These are phyloP conservation scores for Filobasidium uniguttulatum DNA, from an alignment of 1,284 basidiomycete species.

Conservation along the genomic window DNA sequence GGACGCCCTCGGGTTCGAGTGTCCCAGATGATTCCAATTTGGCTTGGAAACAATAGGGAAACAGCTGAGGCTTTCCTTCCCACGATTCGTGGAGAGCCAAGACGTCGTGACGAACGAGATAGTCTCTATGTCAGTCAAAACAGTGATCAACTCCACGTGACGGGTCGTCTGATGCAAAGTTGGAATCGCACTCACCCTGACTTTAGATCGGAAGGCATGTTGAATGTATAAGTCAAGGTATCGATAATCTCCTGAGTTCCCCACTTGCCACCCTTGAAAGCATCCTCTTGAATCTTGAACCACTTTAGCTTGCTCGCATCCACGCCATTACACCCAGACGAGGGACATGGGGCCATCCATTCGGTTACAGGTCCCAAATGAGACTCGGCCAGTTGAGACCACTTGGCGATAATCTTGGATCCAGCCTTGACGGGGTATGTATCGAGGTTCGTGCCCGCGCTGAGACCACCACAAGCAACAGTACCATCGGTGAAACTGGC, in stretches of 20 bases:
- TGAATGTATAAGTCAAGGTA: background rate
- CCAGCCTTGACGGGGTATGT: conserved; percentile 17
- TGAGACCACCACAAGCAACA: conserved; percentile 18
- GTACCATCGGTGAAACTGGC: conserved; percentile 14
- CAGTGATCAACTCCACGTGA: no score
- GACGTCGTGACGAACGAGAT: conserved; percentile 19
- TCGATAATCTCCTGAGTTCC: conserved; percentile 9
- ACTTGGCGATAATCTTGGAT: background rate
- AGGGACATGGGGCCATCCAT: conserved; percentile 20
- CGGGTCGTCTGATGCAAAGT: no score
- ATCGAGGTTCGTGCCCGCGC: conserved; percentile 14
- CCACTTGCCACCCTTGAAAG: conserved; percentile 16
- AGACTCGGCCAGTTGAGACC: conserved; percentile 5
- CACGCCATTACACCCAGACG: conserved; percentile 18
- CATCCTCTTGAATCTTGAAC: conserved; percentile 23
- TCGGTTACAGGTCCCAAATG: conserved; percentile 16
- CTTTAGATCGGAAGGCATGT: background rate
- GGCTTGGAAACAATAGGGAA: conserved; percentile 21
- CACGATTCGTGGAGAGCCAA: conserved; percentile 19
- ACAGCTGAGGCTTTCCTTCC: conserved; percentile 20
- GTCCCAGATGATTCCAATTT: conserved; percentile 18
- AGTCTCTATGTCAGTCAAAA: no score
- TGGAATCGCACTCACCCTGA: background rate
- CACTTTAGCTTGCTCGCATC: conserved; percentile 17
- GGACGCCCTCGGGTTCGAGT: conserved; percentile 10